Base-by-base conservation (phyloP, 306 rosid genomes). In the Inga oerstediana region DNA sequence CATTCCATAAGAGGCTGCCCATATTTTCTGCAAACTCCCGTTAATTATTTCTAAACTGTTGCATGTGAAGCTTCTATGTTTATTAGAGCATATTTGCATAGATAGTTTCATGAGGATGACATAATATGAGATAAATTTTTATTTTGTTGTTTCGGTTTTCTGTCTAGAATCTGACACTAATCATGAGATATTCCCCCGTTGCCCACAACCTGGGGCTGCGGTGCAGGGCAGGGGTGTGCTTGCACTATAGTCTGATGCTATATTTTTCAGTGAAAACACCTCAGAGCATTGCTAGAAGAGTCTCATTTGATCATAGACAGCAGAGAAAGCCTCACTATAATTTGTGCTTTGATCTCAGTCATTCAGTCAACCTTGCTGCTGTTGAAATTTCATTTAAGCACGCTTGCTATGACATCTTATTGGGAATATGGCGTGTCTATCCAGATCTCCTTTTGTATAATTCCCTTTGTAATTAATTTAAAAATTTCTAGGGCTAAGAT, bases 41-140 rank as follows among this genome's bases (percentile, higher is more conserved):
- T 61, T 70, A 43, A 67, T 49, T 7, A 78, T 44, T 85, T 84
- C 43, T 87, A 52, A 80, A 69, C 74, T 67, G 77, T 72, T 34
- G 83, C 79, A 48, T 72, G 77, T 5, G 76, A 62, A 71, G 64
- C 78, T 49, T 41, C 39, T 52, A 52, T 78, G 67, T 54, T 72
- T 77, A 52, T 37, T 74, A 37, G 72, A 78, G 78, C 44, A 41
- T 62, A 61, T 72, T 59, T n/a, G 56, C 69, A 44, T 44, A 2
- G 14, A n/a, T 30, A 51, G 34, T 10, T 81, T 64, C 58, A 32
- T n/a, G 65, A 54, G 62, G 66, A 74, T 51, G 34, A 32, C 72
- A 74, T 61, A 80, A 19, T 48, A 61, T 77, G 66, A 52, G 66
- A 52, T 15, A 49, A 17, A 8, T 74, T 49, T 74, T 22, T 4